A percentile compares a stretch with the other conserved stretches of the same genome.
phyloP scores from a whole-genome alignment of 805 yeast genomes.

The Metschnikowia rubicola region DNA sequence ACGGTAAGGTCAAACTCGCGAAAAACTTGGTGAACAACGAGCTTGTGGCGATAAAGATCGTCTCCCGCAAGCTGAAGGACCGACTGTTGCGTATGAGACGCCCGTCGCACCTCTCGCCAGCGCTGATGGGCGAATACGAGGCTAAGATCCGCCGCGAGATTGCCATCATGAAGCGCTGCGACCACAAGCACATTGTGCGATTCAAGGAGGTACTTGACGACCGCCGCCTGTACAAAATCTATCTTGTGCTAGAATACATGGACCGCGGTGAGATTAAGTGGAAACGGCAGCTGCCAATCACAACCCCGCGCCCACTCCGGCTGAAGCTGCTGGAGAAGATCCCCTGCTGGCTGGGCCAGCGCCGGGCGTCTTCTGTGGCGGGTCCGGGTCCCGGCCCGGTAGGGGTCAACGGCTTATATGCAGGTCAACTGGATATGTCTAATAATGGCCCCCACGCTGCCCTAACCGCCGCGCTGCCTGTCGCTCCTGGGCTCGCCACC shows the following conservation, averaged over 20 bases:
- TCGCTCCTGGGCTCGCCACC: constrained; percentile 3
- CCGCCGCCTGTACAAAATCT: constrained; percentile 74
- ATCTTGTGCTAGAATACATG: constrained; percentile 83
- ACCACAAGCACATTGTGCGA: constrained; percentile 39
- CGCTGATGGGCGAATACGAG: constrained; percentile 28
- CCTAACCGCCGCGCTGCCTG: not conserved
- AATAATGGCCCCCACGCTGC: too few species aligned
- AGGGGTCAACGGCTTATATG: not conserved
- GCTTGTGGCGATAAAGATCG: constrained; percentile 89
- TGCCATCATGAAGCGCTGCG: constrained; percentile 47
- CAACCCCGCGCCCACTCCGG: constrained; percentile 7
- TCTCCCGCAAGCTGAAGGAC: constrained; percentile 59
- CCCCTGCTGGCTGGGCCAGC: constrained; percentile 8
- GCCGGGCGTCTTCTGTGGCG: constrained; percentile 1
- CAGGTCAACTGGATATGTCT: too few species aligned
- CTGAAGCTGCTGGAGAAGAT: constrained; percentile 2
- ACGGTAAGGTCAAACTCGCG: constrained; percentile 95
- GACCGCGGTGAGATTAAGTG: constrained; percentile 89
- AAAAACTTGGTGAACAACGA: constrained; percentile 60
- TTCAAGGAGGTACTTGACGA: constrained; percentile 77
- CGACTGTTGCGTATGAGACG: constrained; percentile 31
- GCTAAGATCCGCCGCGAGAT: constrained; percentile 39
- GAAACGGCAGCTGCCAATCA: constrained; percentile 36
- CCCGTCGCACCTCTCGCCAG: constrained; percentile 25
- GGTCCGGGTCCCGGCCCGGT: not conserved